Evolutionary conservation across 495 filamentous ascomycete species (phyloP).

Genomic region (Neurospora sp.): DNA sequence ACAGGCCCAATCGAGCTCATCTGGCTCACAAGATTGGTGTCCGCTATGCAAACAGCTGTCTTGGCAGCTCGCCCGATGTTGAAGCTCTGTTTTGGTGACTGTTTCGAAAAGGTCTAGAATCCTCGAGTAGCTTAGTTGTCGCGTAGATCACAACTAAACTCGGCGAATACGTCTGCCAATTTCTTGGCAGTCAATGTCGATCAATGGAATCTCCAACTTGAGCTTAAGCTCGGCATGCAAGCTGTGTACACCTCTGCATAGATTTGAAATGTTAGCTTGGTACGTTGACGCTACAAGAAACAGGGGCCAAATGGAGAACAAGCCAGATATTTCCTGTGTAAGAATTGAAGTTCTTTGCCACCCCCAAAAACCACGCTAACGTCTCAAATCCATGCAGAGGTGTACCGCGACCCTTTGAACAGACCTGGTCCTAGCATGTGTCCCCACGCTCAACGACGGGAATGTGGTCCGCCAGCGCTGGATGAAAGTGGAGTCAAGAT

Average conservation of each 20-base stretch:
- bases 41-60: neutral
- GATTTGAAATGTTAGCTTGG: no score
- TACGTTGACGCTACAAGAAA: no score
- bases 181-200: neutral
- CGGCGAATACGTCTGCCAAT: neutral
- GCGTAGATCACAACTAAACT: neutral
- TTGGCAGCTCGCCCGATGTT: neutral
- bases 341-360: no score
- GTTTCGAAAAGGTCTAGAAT: neutral
- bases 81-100: neutral
- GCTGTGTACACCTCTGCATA: no score
- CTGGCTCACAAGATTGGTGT: neutral
- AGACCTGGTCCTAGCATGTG: neutral
- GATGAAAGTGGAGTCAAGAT: neutral
- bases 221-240: neutral
- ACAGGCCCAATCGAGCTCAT: neutral
- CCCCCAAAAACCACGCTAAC: no score
- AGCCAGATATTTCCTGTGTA: no score
- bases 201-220: neutral
- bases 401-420: neutral
- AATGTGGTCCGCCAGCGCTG: neutral
- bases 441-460: neutral
- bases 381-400: no score
- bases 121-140: neutral
- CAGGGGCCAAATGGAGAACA: no score